A percentile compares a stretch with the other conserved stretches of the same genome.
Conservation (phyloP, 768 basidiomycete species). For the Leccinum ochraceum region DNA sequence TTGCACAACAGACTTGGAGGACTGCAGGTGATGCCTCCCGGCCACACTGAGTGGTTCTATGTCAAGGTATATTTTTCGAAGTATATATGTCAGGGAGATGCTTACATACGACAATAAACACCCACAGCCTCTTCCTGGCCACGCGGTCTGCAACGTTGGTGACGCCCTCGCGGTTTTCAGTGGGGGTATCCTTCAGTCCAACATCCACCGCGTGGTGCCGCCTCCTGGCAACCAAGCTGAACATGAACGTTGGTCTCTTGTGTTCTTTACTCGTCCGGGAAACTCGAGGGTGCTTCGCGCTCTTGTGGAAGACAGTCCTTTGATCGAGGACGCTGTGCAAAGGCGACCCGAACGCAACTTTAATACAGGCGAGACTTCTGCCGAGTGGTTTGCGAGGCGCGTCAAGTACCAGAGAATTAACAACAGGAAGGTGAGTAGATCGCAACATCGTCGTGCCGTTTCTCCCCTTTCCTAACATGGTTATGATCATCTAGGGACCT, state of each 20-base stretch:
- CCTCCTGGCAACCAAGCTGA: slow-evolving; percentile 58
- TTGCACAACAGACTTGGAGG: slow-evolving; percentile 72
- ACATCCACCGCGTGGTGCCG: slow-evolving; percentile 63
- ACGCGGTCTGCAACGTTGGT: slow-evolving; percentile 62
- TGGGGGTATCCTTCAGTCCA: slow-evolving; percentile 63
- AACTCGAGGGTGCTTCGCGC: slow-evolving; percentile 52
- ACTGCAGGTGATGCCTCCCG: slow-evolving; percentile 66
- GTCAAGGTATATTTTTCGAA: slow-evolving; percentile 45
- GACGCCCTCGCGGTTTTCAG: slow-evolving; percentile 64
- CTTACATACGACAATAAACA: neutral
- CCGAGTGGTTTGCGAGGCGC: slow-evolving; percentile 44
- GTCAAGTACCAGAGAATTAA: slow-evolving; percentile 42
- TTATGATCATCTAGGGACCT: slow-evolving; percentile 23
- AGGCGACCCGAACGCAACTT: slow-evolving; percentile 39
- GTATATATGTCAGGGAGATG: neutral
- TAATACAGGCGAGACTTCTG: slow-evolving; percentile 38
- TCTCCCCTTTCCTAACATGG: neutral
- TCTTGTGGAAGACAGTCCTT: slow-evolving; percentile 48
- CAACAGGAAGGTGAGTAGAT: slow-evolving; percentile 41
- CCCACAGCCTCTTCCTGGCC: slow-evolving; percentile 48
- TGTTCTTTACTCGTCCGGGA: slow-evolving; percentile 66
- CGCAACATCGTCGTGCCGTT: neutral
- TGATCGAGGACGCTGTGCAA: slow-evolving; percentile 47
- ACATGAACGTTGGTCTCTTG: slow-evolving; percentile 63
- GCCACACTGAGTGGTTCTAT: slow-evolving; percentile 64